These are phyloP conservation scores for Monosporascus cannonballus DNA, from an alignment of 2,329 filamentous ascomycete species.

Conservation along the genomic window DNA sequence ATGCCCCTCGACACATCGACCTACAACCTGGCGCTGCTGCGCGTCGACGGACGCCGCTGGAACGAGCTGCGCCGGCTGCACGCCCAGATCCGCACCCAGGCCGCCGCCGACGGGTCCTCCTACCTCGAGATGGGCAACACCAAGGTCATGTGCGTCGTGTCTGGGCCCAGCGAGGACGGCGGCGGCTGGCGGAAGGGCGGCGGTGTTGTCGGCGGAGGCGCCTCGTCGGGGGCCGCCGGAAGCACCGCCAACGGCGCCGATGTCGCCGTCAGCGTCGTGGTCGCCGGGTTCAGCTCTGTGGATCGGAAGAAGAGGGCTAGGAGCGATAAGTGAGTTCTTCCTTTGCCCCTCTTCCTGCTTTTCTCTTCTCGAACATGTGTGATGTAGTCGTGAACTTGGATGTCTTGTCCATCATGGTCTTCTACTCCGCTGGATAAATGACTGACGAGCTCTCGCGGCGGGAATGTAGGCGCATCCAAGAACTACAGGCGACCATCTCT, in stretches of 20 bases:
- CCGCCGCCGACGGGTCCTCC: conserved; percentile 84
- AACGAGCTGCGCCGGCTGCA: conserved; percentile 89
- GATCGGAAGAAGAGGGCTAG: conserved; percentile 73
- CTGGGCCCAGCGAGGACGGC: conserved; percentile 69
- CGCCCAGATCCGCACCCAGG: conserved; percentile 86
- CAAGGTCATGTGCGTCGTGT: conserved; percentile 88
- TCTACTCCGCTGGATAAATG: no score
- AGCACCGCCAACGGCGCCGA: conserved; percentile 48
- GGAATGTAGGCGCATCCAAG: conserved; percentile 61
- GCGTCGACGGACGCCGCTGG: conserved; percentile 84
- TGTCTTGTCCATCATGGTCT: no score
- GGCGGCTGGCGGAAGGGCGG: conserved; percentile 30
- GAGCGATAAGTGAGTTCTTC: conserved; percentile 64
- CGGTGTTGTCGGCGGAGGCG: conserved; percentile 1
- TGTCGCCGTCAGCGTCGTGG: conserved; percentile 73
- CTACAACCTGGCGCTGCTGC: conserved; percentile 79
- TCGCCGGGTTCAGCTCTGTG: conserved; percentile 83
- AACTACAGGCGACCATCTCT: conserved; percentile 74
- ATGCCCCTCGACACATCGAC: conserved; percentile 96
- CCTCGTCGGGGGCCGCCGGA: conserved; percentile 9
- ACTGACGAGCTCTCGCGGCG: no score
- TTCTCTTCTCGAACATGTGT: conserved; percentile 2
- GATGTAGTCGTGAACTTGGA: neutral
- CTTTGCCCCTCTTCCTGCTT: conserved; percentile 2
- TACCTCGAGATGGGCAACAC: conserved; percentile 98